Conservation (phyloP, 495 filamentous ascomycete species). For the Trichoderma reesei region DNA sequence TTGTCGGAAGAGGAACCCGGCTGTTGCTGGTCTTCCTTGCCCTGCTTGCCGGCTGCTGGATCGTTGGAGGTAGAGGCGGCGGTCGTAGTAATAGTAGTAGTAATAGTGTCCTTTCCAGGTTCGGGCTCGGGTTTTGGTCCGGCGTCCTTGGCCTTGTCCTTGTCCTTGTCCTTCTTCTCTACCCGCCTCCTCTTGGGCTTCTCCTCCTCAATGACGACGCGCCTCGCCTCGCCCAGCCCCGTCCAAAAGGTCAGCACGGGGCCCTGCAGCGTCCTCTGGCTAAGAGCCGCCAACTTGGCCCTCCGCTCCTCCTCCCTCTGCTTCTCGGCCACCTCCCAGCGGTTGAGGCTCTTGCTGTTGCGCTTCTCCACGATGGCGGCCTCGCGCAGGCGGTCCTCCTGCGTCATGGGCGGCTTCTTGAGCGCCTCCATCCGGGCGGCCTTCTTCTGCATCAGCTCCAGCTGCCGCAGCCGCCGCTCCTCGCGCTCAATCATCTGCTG, state of each 20-base stretch:
- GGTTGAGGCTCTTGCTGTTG: slow-evolving; percentile 84
- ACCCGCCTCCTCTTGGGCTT: slow-evolving; percentile 62
- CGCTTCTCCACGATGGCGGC: slow-evolving; percentile 72
- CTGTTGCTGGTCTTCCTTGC: slow-evolving; percentile 15
- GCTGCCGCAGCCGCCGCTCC: slow-evolving; percentile 63
- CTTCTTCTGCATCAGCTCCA: slow-evolving; percentile 81
- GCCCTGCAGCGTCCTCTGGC: slow-evolving; percentile 76
- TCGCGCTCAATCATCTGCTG: slow-evolving; percentile 76
- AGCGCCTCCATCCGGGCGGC: slow-evolving; percentile 65
- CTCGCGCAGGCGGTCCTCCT: slow-evolving; percentile 76
- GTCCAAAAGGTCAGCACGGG: slow-evolving; percentile 92
- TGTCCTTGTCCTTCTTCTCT: slow-evolving; percentile 45
- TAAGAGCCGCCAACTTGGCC: slow-evolving; percentile 71
- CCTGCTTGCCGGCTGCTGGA: slow-evolving; percentile 16
- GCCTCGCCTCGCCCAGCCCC: slow-evolving; percentile 72
- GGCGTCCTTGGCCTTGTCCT: slow-evolving; percentile 22
- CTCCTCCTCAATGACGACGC: slow-evolving; percentile 46
- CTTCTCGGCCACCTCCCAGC: slow-evolving; percentile 90
- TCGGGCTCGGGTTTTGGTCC: slow-evolving; percentile 15
- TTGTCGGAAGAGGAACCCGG: neutral
- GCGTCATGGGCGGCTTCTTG: slow-evolving; percentile 74
- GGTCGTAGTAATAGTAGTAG: neutral
- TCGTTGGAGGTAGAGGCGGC: neutral
- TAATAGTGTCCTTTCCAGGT: slow-evolving; percentile 15
- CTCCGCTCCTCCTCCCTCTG: slow-evolving; percentile 70